Percentiles rank a stretch among this genome's conserved stretches.
These are phyloP conservation scores for Chloris gayana DNA, from an alignment of 176 grass and related monocot genomes.

Conservation along the genomic window DNA sequence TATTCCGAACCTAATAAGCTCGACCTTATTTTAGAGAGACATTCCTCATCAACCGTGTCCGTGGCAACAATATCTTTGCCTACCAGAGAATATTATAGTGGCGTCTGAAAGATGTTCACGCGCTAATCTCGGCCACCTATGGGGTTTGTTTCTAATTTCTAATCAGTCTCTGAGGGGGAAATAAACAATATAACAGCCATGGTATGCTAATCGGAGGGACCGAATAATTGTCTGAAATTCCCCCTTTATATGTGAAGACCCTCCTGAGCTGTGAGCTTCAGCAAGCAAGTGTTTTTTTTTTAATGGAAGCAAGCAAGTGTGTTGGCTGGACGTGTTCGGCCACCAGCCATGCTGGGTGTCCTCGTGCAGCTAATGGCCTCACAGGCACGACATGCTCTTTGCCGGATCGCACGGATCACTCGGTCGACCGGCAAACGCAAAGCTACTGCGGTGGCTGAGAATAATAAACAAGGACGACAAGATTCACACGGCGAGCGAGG, in stretches of 20 bases:
- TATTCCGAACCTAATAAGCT: neutral
- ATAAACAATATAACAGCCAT: too few species aligned
- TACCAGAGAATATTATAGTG: neutral
- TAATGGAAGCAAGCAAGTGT: too few species aligned
- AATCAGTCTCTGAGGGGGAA: too few species aligned
- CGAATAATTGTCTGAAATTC: too few species aligned
- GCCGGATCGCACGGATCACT: neutral
- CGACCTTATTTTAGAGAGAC: neutral
- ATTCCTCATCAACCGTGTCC: neutral
- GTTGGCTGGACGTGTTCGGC: neutral
- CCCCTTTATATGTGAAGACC: neutral
- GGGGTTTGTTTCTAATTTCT: neutral
- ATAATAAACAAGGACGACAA: slow-evolving; percentile 12
- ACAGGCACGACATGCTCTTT: neutral
- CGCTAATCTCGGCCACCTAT: slow-evolving; percentile 4
- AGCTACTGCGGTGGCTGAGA: neutral
- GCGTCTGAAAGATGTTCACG: neutral
- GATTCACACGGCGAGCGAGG: neutral
- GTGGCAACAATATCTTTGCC: slow-evolving; percentile 4
- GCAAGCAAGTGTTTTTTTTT: neutral
- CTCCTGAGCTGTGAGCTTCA: neutral
- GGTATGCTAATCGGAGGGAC: too few species aligned
- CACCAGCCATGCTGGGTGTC: neutral
- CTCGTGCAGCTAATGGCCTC: neutral
- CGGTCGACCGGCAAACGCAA: neutral